Evolutionary conservation across 2,329 filamentous ascomycete genomes (phyloP), one percentile per base, ranked within the genome.

Genomic region (Nemania sp.): DNA sequence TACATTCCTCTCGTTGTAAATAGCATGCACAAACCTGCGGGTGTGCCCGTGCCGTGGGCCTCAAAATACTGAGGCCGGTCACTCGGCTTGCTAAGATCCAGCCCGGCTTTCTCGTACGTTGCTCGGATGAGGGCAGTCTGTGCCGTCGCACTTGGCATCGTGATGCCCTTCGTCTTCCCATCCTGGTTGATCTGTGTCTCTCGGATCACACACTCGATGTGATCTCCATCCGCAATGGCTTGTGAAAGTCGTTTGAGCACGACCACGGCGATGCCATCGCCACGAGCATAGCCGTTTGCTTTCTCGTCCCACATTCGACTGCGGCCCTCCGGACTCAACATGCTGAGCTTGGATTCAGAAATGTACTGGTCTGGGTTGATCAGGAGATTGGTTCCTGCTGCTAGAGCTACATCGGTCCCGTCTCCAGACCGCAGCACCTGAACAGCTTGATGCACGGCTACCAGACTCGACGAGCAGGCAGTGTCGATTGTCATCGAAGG

Each of bases 281-380:
- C 80, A 0, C 80, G 71, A 2, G 70, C 78, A 55, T 81, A 83
- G 0, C 80, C 80, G 60, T 81, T 69, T 0, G 77, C 80, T 2
- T 66, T 64, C 1, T 57, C 64, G 51, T 78, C 75, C 61, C 74
- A 78, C 43, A 73, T 75, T 5, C 66, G 68, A 45, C 69, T 72
- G 2, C 24, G 42, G 5, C 66, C 65, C 1, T 69, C 69, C 0
- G 65, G 50, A 74, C 68, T 6, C 62, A 66, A 5, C 41, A 52
- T 47, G 1, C 12, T n/a, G 2, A 40, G 40, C 37, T 67, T 65
- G 20, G 43, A 48, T 2, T 59, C 53, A 1, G 19, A 55, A 1
- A 67, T 4, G 9, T 65, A 60, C 22, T 49, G 56, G n/a, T 64
- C 64, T 1, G 65, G 62, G 2, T 41, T 20, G 33, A 48, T 48